A percentile compares a stretch with the other conserved stretches of the same genome.
Conservation (phyloP, 129 eudicot genomes). For the Tagetes erecta region DNA sequence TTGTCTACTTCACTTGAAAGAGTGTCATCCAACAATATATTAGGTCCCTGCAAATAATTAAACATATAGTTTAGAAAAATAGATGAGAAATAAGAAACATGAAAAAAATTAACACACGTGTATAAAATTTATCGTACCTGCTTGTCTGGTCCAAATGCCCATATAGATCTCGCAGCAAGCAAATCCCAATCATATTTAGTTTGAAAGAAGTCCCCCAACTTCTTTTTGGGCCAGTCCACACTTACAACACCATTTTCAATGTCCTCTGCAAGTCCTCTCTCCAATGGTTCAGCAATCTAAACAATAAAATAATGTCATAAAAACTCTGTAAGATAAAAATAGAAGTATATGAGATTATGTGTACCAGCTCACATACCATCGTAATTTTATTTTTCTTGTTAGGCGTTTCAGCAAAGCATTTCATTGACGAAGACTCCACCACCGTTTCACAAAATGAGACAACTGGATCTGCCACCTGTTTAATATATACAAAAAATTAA, state of each 20-base stretch:
- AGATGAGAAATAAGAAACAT: not conserved
- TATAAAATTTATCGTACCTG: constrained; percentile 53
- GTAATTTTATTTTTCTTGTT: constrained; percentile 97
- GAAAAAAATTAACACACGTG: not conserved
- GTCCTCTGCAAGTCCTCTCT: constrained; percentile 99
- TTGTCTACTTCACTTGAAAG: constrained; percentile 98
- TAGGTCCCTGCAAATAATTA: constrained; percentile 69
- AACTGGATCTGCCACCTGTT: constrained; percentile 96
- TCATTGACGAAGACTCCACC: constrained; percentile 97
- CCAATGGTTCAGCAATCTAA: constrained; percentile 96
- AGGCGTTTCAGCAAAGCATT: constrained; percentile 99
- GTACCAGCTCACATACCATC: constrained; percentile 53
- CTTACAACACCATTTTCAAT: constrained; percentile 94
- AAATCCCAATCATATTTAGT: constrained; percentile 98
- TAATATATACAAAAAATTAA: constrained; percentile 6
- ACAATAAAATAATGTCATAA: constrained; percentile 10
- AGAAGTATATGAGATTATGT: not conserved
- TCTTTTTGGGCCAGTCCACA: constrained; percentile 94
- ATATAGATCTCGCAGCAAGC: constrained; percentile 96
- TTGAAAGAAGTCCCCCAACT: constrained; percentile 89
- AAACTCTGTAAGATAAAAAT: not conserved
- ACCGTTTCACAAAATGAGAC: constrained; percentile 99
- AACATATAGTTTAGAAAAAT: constrained; percentile 19
- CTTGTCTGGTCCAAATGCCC: constrained; percentile 99
- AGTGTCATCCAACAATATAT: constrained; percentile 89